Evolutionary conservation across 2,329 filamentous ascomycete species (phyloP).

Genomic region (Stagonosporopsis tanaceti): DNA sequence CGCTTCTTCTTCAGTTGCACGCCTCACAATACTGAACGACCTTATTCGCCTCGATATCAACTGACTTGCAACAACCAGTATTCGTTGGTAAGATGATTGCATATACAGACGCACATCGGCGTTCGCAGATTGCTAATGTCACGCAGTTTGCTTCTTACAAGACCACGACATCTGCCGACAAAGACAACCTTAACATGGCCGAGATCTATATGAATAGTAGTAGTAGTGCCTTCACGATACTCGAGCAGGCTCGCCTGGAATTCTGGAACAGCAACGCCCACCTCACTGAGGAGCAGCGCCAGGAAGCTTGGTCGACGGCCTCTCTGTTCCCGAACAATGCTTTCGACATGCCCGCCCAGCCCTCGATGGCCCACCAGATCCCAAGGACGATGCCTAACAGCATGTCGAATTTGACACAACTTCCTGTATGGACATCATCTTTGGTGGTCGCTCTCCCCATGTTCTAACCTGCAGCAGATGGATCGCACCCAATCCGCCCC

Average conservation of each 20-base stretch:
- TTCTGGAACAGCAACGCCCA: conserved; percentile 46
- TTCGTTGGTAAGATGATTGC: conserved; percentile 30
- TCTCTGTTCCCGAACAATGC: conserved; percentile 28
- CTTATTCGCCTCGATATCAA: conserved; percentile 21
- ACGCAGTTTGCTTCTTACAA: conserved; percentile 28
- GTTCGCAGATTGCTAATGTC: conserved; percentile 36
- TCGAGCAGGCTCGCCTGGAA: conserved; percentile 48
- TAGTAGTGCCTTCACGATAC: conserved; percentile 35
- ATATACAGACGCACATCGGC: conserved; percentile 17
- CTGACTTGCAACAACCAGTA: conserved; percentile 3
- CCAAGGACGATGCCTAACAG: conserved; percentile 46
- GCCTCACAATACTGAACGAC: conserved; percentile 33
- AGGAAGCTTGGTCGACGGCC: conserved; percentile 42
- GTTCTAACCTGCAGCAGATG: conserved; percentile 46
- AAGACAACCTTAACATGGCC: conserved; percentile 32
- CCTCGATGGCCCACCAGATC: conserved; percentile 38
- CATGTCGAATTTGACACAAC: conserved; percentile 32
- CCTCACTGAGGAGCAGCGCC: conserved; percentile 46
- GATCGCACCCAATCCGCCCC: conserved; percentile 47
- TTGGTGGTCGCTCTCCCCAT: conserved; percentile 35
- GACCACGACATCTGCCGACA: conserved; percentile 14
- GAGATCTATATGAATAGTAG: conserved; percentile 34
- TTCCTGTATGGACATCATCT: conserved; percentile 44
- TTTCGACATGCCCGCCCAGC: conserved; percentile 26
- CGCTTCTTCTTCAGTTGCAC: conserved; percentile 37